Conservation (phyloP, 805 yeast species). For the Metschnikowia continentalis region DNA sequence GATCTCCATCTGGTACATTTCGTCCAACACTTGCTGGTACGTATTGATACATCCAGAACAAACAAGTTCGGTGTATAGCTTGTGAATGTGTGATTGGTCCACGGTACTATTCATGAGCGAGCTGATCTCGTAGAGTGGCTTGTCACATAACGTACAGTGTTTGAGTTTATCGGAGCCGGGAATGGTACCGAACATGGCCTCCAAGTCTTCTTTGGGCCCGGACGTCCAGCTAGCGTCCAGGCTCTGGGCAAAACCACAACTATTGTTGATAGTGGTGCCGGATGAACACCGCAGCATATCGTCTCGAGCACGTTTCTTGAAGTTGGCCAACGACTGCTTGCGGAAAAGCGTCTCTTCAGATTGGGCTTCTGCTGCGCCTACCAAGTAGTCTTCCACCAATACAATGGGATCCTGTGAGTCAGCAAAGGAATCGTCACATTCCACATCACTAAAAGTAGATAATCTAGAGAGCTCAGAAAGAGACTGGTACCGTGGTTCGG, state of each 20-base stretch:
- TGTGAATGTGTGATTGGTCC: slow-evolving; percentile 10
- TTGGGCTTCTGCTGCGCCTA: slow-evolving; percentile 12
- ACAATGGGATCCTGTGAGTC: slow-evolving; percentile 40
- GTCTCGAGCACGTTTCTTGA: slow-evolving; percentile 24
- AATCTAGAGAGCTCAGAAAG: background rate
- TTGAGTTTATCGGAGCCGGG: slow-evolving; percentile 39
- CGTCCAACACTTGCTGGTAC: slow-evolving; percentile 51
- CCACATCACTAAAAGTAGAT: slow-evolving; percentile 3
- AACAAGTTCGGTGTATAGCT: slow-evolving; percentile 50
- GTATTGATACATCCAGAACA: slow-evolving; percentile 58
- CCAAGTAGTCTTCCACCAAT: slow-evolving; percentile 54
- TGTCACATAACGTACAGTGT: slow-evolving; percentile 66
- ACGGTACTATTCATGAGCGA: slow-evolving; percentile 29
- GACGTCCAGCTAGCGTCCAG: background rate
- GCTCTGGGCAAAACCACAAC: background rate
- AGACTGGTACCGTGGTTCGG: background rate
- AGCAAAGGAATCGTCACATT: slow-evolving; percentile 16
- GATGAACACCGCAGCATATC: slow-evolving; percentile 4
- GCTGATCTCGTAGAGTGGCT: slow-evolving; percentile 60
- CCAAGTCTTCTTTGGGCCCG: slow-evolving; percentile 23
- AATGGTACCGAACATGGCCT: slow-evolving; percentile 35
- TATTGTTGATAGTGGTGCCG: background rate
- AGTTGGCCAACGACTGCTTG: slow-evolving; percentile 36
- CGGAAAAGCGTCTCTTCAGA: slow-evolving; percentile 18
- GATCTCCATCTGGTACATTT: slow-evolving; percentile 22